Base-by-base conservation (phyloP, 192 early-diverging fungal species). In the Coemansia aciculifera region DNA sequence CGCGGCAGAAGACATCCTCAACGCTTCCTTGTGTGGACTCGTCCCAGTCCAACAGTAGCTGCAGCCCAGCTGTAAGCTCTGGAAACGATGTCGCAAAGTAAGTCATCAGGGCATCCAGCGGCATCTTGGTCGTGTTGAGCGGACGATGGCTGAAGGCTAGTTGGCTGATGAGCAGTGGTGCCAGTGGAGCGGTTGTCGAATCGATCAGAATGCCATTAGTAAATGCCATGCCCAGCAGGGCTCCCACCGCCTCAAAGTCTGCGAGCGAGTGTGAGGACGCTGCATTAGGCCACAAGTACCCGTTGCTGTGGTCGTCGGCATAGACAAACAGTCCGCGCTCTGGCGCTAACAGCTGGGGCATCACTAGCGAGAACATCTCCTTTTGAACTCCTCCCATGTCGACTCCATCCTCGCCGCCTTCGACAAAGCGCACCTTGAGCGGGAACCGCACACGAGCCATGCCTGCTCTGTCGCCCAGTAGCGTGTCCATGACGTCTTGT, bases 361-460 rank as follows among this genome's bases (percentile, higher is more conserved):
- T 72, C 43, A 98, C 63, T 21, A 90, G 85, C 46, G 93, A 90
- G 71, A 96, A 95, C 75, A 94, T 93, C 78, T 98, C 96, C 78
- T 98, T 98, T 43, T 95, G 95, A 17, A 98, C 94, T 32, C 96
- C 96, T 63, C 96, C 96, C 85, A 94, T 92, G 67, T 98, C 96
- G 85, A 93, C 89, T 8, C 94, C 96, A 73, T 95, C 91, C 67
- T 98, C 96, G 24, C 94, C 94, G 42, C 92, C 90, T 19, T 89
- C 90, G 0, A 94, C 87, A 81, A 96, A 98, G 48, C 88, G 86
- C 27, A 95, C 90, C 67, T 78, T 83, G 19, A 83, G 40, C 32
- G 73, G 76, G 56, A 75, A 78, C n/a, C 73, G 65, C 60, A 61
- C 31, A 2, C 66, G 71, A 34, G 40, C 15, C 34, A 49, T 27